These are phyloP conservation scores for Suillus paluster DNA, from an alignment of 768 basidiomycete genomes.

Conservation along the genomic window DNA sequence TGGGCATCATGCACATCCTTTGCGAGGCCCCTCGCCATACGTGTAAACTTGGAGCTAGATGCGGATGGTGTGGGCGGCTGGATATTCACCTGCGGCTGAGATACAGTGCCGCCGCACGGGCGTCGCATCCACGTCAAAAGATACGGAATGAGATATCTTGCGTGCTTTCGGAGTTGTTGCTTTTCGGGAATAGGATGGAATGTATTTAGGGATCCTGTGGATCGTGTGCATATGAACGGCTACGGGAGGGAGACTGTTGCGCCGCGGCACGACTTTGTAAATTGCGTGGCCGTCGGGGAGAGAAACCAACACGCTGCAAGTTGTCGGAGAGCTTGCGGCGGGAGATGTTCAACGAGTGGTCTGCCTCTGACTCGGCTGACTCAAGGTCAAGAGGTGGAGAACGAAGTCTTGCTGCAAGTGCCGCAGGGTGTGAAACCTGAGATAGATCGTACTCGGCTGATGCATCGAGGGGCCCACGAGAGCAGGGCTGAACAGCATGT, in stretches of 20 bases:
- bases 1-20: constrained; percentile 56
- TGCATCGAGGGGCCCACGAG: constrained; percentile 62
- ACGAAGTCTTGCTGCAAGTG: constrained; percentile 46
- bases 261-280: constrained; percentile 35
- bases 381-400: constrained; percentile 52
- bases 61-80: constrained; percentile 67
- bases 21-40: constrained; percentile 57
- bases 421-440: constrained; percentile 52
- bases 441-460: constrained; percentile 66
- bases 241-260: constrained; percentile 19
- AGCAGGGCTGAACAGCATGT: constrained; percentile 32
- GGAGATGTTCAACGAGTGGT: constrained; percentile 44
- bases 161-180: constrained; percentile 39
- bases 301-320: constrained; percentile 69
- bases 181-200: constrained; percentile 18
- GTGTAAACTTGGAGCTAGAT: constrained; percentile 60
- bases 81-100: constrained; percentile 47
- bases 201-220: background rate
- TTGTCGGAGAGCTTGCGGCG: constrained; percentile 75
- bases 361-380: constrained; percentile 54
- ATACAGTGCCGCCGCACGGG: constrained; percentile 29
- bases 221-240: constrained; percentile 16
- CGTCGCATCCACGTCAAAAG: constrained; percentile 33
- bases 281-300: constrained; percentile 73
- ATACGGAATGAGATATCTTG: constrained; percentile 26